Conservation (phyloP, 495 filamentous ascomycete species). For the Aspergillus wentii region DNA sequence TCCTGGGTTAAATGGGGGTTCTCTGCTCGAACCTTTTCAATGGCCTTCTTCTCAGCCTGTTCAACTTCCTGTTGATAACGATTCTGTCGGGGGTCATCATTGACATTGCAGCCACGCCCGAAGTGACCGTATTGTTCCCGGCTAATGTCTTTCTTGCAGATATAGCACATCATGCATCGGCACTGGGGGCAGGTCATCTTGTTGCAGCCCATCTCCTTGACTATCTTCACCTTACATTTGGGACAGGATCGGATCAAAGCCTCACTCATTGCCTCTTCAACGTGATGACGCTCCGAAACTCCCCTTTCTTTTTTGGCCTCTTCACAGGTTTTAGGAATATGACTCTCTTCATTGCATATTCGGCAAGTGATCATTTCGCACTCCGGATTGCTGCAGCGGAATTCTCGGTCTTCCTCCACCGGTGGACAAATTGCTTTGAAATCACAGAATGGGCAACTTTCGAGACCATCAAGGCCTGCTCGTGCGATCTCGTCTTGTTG, state of each 20-base stretch:
- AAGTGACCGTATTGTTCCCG: slow-evolving; percentile 22
- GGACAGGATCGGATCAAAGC: slow-evolving; percentile 63
- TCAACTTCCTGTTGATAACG: slow-evolving; percentile 64
- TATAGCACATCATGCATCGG: slow-evolving; percentile 57
- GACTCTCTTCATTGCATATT: slow-evolving; percentile 63
- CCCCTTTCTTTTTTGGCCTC: slow-evolving; percentile 60
- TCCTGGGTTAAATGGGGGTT: slow-evolving; percentile 16
- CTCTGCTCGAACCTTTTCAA: slow-evolving; percentile 25
- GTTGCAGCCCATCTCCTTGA: slow-evolving; percentile 81
- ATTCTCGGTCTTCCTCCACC: slow-evolving; percentile 66
- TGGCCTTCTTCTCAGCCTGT: slow-evolving; percentile 55
- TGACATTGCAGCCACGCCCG: slow-evolving; percentile 50
- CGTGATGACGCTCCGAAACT: slow-evolving; percentile 52
- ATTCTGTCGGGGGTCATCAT: slow-evolving; percentile 50
- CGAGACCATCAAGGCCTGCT: slow-evolving; percentile 62
- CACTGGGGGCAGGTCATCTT: slow-evolving; percentile 71
- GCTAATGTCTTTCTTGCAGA: slow-evolving; percentile 54
- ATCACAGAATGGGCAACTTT: slow-evolving; percentile 75
- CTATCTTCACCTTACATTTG: slow-evolving; percentile 56
- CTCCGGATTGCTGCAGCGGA: slow-evolving; percentile 61
- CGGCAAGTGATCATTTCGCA: slow-evolving; percentile 70
- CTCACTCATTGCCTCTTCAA: slow-evolving; percentile 81
- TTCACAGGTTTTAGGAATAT: slow-evolving; percentile 70
- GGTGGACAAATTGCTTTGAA: slow-evolving; percentile 70
- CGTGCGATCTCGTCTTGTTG: slow-evolving; percentile 60